Conservation (phyloP, 2,329 filamentous ascomycete species). For the Aspergillus sp. region DNA sequence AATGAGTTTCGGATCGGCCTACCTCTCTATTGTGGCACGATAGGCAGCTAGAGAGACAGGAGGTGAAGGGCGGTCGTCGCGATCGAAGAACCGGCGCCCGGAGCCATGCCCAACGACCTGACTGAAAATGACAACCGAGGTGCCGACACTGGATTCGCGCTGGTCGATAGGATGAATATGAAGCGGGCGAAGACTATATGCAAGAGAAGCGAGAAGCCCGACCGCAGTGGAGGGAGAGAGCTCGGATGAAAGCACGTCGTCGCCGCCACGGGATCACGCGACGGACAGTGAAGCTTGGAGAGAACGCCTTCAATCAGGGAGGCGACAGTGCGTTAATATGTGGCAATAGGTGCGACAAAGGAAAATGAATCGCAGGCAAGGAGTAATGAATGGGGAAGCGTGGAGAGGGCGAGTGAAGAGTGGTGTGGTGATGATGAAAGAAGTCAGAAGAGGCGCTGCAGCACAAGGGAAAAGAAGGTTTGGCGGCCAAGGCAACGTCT, state of each 20-base stretch:
- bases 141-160: neutral
- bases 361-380: neutral
- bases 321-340: neutral
- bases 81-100: slow-evolving; percentile 4
- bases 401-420: slow-evolving; percentile 1
- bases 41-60: neutral
- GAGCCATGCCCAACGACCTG: slow-evolving; percentile 17
- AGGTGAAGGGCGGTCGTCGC: slow-evolving; percentile 1
- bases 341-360: neutral
- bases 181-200: neutral
- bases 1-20: neutral
- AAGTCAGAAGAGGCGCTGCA: slow-evolving; percentile 2
- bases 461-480: slow-evolving; percentile 14
- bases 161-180: neutral
- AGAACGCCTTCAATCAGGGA: neutral
- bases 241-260: neutral
- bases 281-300: neutral
- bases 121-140: slow-evolving; percentile 2
- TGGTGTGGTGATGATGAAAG: slow-evolving; percentile 15
- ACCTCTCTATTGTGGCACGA: neutral
- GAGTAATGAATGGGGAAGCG: neutral
- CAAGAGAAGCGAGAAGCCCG: neutral
- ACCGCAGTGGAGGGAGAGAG: neutral
- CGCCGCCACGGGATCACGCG: slow-evolving; percentile 11
- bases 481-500: slow-evolving; percentile 12